A percentile compares a stretch with the other conserved stretches of the same genome.
These are phyloP conservation scores for Agastache rugosa DNA, from an alignment of 257 asterid species.

Conservation along the genomic window DNA sequence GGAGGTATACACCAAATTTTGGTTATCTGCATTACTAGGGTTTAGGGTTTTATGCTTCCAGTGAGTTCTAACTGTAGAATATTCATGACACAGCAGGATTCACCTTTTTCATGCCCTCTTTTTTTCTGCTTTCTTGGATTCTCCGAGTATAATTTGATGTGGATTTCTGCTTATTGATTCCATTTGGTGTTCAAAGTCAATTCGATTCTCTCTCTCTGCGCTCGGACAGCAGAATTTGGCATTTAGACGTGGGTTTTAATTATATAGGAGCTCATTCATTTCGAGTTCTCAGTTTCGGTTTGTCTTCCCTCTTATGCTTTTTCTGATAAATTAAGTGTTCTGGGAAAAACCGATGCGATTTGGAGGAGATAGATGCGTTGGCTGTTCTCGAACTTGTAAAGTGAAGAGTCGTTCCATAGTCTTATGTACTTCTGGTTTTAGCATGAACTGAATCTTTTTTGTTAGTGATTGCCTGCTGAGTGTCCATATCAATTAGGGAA, in stretches of 20 bases:
- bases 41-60: constrained; percentile 56
- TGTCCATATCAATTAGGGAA: neutral
- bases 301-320: neutral
- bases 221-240: neutral
- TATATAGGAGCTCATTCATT: neutral
- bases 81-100: neutral
- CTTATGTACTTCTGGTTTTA: neutral
- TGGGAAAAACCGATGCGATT: neutral
- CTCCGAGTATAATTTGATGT: neutral
- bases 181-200: neutral
- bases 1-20: constrained; percentile 31
- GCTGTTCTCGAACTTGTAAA: neutral
- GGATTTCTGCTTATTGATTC: neutral
- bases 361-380: neutral
- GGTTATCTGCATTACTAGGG: constrained; percentile 43
- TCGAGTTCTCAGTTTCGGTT: neutral
- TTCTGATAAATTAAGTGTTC: neutral
- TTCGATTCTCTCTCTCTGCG: neutral
- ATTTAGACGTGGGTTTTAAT: neutral
- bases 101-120: neutral
- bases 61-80: neutral
- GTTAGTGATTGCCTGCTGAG: neutral
- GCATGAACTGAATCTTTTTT: neutral
- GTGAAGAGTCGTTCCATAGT: neutral
- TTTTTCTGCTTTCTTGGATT: constrained; percentile 7